phyloP scores from a whole-genome alignment of 1,284 basidiomycete genomes.

The Puccinia novopanici region DNA sequence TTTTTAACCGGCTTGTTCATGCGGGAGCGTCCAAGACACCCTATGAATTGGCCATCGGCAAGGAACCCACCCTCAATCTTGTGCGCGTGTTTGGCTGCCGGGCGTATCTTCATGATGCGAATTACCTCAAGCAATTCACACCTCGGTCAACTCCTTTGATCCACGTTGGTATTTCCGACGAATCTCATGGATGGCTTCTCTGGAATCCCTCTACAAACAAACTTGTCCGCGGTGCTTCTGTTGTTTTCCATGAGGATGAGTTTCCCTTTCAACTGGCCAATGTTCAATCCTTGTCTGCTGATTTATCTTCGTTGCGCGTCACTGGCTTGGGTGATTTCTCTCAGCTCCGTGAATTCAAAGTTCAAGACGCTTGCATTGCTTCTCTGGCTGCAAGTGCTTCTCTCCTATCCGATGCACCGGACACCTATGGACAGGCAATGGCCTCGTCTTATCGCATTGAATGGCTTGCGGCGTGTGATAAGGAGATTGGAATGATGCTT shows the following conservation, averaged over 20 bases:
- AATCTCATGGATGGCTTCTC: conserved; percentile 16
- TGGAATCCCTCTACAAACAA: conserved; percentile 4
- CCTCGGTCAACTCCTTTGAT: neutral
- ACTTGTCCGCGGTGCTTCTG: neutral
- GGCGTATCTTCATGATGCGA: too few relatives aligned
- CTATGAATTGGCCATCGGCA: conserved; percentile 10
- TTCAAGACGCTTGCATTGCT: conserved; percentile 11
- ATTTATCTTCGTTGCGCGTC: neutral
- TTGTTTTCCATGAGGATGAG: conserved; percentile 1
- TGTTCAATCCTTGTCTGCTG: neutral
- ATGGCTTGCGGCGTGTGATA: neutral
- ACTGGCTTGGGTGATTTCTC: conserved; percentile 26
- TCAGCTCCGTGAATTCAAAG: neutral
- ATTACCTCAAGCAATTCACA: neutral
- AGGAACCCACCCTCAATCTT: too few relatives aligned
- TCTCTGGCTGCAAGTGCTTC: neutral
- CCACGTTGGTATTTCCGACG: neutral
- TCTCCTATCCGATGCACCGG: neutral
- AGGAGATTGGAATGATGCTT: neutral
- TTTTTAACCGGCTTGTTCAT: conserved; percentile 22
- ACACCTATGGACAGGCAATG: conserved; percentile 11
- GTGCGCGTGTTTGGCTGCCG: too few relatives aligned
- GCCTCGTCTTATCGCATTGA: too few relatives aligned
- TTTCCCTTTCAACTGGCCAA: neutral
- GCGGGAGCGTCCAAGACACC: neutral